phyloP scores from a whole-genome alignment of 1,284 basidiomycete species.

The Apiotrichum domesticum region DNA sequence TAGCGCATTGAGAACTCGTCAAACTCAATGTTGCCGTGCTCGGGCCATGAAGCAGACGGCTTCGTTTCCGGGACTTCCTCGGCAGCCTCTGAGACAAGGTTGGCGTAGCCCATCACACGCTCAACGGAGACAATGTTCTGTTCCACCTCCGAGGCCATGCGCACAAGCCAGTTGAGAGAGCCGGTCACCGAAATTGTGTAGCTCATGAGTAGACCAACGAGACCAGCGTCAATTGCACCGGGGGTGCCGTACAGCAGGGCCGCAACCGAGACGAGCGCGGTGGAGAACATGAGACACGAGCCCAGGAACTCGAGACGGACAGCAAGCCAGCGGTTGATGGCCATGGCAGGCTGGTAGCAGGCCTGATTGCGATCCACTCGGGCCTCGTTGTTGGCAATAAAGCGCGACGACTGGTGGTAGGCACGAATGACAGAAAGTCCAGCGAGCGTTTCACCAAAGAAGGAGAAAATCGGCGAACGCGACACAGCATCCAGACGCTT shows the following conservation, averaged over 20 bases:
- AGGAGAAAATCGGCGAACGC: conserved; percentile 81
- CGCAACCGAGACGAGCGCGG: conserved; percentile 67
- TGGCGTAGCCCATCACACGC: conserved; percentile 58
- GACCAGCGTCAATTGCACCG: conserved; percentile 68
- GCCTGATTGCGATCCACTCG: conserved; percentile 56
- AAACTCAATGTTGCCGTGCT: conserved; percentile 69
- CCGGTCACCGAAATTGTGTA: conserved; percentile 78
- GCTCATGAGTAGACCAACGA: conserved; percentile 84
- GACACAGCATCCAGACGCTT: conserved; percentile 87
- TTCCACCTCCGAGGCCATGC: conserved; percentile 83
- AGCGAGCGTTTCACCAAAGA: conserved; percentile 78
- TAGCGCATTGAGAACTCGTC: conserved; percentile 73
- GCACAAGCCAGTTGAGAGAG: conserved; percentile 77
- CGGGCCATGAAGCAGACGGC: conserved; percentile 66
- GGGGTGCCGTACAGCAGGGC: conserved; percentile 56
- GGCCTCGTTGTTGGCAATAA: conserved; percentile 69
- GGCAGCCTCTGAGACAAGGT: conserved; percentile 71
- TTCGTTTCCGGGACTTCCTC: conserved; percentile 62
- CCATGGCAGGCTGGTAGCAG: conserved; percentile 51
- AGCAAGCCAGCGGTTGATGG: conserved; percentile 51
- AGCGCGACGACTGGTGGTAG: conserved; percentile 65
- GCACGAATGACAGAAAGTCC: conserved; percentile 80
- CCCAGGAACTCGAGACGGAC: conserved; percentile 70
- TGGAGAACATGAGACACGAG: conserved; percentile 68
- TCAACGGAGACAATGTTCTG: conserved; percentile 89